Evolutionary conservation across 108 stramenopile species (phyloP).

Genomic region (Nitzschia inconspicua): DNA sequence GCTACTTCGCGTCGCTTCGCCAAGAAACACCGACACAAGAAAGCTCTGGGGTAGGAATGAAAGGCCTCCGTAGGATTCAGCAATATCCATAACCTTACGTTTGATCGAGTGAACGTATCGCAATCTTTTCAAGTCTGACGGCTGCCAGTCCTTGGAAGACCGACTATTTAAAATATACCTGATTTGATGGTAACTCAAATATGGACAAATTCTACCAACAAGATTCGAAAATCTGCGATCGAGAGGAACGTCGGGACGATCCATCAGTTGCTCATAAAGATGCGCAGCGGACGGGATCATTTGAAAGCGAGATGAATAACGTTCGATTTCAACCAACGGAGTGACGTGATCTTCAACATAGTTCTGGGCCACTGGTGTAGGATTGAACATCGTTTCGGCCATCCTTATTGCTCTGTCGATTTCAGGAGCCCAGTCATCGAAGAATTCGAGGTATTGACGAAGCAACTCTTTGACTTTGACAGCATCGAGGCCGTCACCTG

Average conservation of each 20-base stretch:
- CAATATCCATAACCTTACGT: slow-evolving; percentile 83
- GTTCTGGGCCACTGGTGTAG: slow-evolving; percentile 48
- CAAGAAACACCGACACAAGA: slow-evolving; percentile 85
- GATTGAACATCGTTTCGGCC: slow-evolving; percentile 63
- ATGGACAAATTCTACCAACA: slow-evolving; percentile 67
- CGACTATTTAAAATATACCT: slow-evolving; percentile 68
- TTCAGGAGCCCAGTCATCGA: slow-evolving; percentile 84
- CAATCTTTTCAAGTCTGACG: slow-evolving; percentile 72
- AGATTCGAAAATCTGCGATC: slow-evolving; percentile 66
- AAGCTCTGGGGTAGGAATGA: slow-evolving; percentile 88
- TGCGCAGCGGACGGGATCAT: slow-evolving; percentile 71
- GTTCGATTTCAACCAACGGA: slow-evolving; percentile 54
- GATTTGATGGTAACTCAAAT: slow-evolving; percentile 78
- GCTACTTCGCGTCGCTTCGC: slow-evolving; percentile 82
- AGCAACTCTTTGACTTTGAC: slow-evolving; percentile 78
- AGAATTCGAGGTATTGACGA: slow-evolving; percentile 55
- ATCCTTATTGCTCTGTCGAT: slow-evolving; percentile 77
- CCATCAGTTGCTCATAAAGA: slow-evolving; percentile 64
- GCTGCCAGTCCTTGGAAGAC: slow-evolving; percentile 75
- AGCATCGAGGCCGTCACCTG: slow-evolving; percentile 83
- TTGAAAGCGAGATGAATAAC: slow-evolving; percentile 44
- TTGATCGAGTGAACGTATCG: slow-evolving; percentile 87
- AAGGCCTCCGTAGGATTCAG: slow-evolving; percentile 85
- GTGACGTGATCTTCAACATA: slow-evolving; percentile 72
- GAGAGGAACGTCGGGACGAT: slow-evolving; percentile 74